phyloP scores from a whole-genome alignment of 345 rosid species.

The Populus simonii region DNA sequence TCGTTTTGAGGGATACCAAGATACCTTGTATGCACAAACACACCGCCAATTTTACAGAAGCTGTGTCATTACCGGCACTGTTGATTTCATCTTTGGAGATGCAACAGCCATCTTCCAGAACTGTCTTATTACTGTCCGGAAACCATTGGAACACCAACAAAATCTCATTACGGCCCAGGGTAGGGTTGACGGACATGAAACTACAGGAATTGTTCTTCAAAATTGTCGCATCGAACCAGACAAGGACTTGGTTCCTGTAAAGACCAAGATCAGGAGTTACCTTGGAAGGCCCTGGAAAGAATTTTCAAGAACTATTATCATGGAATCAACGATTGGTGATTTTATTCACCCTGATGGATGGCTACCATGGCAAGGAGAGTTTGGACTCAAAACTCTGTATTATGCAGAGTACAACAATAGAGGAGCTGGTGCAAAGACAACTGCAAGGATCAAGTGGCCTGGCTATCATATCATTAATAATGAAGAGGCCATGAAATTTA shows the following conservation, averaged over 20 bases:
- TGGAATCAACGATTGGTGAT: constrained; percentile 67
- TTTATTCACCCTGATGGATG: constrained; percentile 75
- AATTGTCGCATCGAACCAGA: constrained; percentile 54
- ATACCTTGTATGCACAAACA: constrained; percentile 66
- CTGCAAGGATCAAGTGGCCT: constrained; percentile 65
- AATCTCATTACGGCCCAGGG: constrained; percentile 72
- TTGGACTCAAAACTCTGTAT: constrained; percentile 46
- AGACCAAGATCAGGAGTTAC: constrained; percentile 47
- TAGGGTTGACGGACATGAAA: constrained; percentile 49
- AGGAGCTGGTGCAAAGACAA: constrained; percentile 51
- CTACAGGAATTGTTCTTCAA: constrained; percentile 77
- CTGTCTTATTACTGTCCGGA: constrained; percentile 55
- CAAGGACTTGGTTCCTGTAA: constrained; percentile 37
- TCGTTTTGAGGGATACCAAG: constrained; percentile 73
- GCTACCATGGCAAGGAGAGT: constrained; percentile 54
- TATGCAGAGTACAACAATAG: constrained; percentile 69
- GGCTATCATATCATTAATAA: constrained; percentile 49
- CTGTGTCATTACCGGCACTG: constrained; percentile 65
- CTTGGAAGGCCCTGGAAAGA: constrained; percentile 79
- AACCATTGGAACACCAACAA: constrained; percentile 51
- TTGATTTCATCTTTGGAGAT: constrained; percentile 89
- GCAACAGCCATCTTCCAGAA: constrained; percentile 76
- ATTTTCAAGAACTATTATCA: constrained; percentile 61
- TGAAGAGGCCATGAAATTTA: constrained; percentile 52
- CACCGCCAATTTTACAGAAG: constrained; percentile 79